Conservation (phyloP, 2,329 filamentous ascomycete genomes). For the Talaromyces piceae region DNA sequence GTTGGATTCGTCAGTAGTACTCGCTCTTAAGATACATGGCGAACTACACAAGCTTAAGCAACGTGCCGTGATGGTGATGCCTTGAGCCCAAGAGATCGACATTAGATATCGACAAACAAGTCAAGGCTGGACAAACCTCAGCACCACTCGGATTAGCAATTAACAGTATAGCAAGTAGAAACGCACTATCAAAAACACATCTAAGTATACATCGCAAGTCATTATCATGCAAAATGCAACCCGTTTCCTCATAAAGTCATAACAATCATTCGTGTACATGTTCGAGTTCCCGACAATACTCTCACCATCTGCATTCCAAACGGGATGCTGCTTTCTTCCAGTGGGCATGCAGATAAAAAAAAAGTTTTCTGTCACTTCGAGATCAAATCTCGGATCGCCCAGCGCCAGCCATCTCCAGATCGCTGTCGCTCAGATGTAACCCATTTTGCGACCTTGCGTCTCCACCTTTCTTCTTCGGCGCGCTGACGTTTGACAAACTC, state of each 20-base stretch:
- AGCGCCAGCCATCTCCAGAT: slow-evolving; percentile 59
- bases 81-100: background rate
- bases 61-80: background rate
- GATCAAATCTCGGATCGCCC: slow-evolving; percentile 57
- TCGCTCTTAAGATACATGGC: no score
- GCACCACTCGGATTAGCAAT: background rate
- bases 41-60: no score
- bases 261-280: background rate
- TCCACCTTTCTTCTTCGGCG: slow-evolving; percentile 88
- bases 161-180: background rate
- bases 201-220: background rate
- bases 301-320: background rate
- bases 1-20: no score
- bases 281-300: background rate
- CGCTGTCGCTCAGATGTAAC: slow-evolving; percentile 50
- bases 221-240: background rate
- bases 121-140: background rate
- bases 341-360: no score
- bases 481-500: slow-evolving; percentile 84
- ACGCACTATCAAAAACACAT: background rate
- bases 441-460: slow-evolving; percentile 82
- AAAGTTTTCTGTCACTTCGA: no score
- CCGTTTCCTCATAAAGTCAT: background rate
- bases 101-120: background rate
- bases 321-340: no score